phyloP scores from a whole-genome alignment of 192 early-diverging fungal species.

The Coemansia sp. region DNA sequence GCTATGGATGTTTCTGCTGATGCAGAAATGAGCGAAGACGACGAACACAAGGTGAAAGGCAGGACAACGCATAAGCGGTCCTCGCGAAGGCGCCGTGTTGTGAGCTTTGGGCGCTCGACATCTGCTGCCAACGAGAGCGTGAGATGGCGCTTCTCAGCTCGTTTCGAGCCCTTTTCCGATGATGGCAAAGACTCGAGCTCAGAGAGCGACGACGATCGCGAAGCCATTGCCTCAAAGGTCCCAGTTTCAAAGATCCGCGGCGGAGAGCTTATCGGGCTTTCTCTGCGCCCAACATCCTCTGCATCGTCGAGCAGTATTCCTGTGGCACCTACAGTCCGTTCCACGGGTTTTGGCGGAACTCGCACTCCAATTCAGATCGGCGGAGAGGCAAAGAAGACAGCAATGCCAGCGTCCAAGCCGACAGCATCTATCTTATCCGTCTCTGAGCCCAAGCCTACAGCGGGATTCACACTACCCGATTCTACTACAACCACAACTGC shows the following conservation, averaged over 20 bases:
- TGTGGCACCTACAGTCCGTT: conserved; percentile 16
- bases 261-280: conserved; percentile 50
- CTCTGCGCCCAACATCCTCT: conserved; percentile 28
- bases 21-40: conserved; percentile 12
- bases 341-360: conserved; percentile 49
- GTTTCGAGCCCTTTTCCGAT: conserved; percentile 32
- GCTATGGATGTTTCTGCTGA: conserved; percentile 18
- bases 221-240: conserved; percentile 45
- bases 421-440: background rate
- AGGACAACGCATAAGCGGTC: background rate
- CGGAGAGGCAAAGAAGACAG: conserved; percentile 18
- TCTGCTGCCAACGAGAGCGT: conserved; percentile 17
- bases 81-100: conserved; percentile 1
- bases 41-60: background rate
- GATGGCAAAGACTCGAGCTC: conserved; percentile 19
- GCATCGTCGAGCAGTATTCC: conserved; percentile 4
- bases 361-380: conserved; percentile 41
- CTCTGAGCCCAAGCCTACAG: background rate
- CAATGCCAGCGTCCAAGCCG: background rate
- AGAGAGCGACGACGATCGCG: conserved; percentile 49
- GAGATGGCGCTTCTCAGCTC: conserved; percentile 49
- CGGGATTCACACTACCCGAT: background rate
- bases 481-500: background rate
- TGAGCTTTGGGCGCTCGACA: conserved; percentile 10
- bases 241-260: conserved; percentile 44